Percentiles rank a stretch among this genome's conserved stretches.
Conservation (phyloP, 2,329 filamentous ascomycete genomes). For the Penicillium sp. region DNA sequence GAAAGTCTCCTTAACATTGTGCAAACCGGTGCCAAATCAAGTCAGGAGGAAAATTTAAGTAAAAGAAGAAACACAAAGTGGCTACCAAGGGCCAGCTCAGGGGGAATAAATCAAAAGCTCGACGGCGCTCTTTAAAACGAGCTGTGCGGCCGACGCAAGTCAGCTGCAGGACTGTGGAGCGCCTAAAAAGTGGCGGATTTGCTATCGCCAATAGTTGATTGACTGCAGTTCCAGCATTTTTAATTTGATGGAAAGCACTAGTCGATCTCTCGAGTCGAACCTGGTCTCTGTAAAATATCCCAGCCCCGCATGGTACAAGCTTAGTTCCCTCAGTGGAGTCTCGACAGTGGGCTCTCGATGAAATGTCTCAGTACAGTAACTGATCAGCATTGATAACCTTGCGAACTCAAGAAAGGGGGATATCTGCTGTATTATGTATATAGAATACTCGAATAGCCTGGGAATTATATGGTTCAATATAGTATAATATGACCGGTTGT, state of each 20-base stretch:
- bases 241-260: conserved; percentile 17
- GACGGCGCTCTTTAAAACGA: conserved; percentile 21
- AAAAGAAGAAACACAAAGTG: not conserved
- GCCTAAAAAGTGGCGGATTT: conserved; percentile 20
- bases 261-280: conserved; percentile 14
- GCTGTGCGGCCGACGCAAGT: conserved; percentile 20
- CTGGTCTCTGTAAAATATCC: conserved; percentile 9
- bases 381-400: conserved; percentile 16
- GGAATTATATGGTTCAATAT: not conserved
- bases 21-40: conserved; percentile 14
- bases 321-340: conserved; percentile 5
- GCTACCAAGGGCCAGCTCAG: conserved; percentile 13
- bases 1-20: conserved; percentile 44
- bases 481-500: not conserved
- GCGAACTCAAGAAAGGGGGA: conserved; percentile 11
- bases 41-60: conserved; percentile 1
- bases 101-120: conserved; percentile 16
- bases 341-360: conserved; percentile 6
- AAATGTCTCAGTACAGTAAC: conserved; percentile 15
- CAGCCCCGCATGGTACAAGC: conserved; percentile 24
- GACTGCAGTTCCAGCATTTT: conserved; percentile 16
- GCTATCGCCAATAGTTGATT: conserved; percentile 30
- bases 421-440: not conserved
- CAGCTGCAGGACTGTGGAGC: conserved; percentile 26
- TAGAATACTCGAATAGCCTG: not conserved